Conservation (phyloP, 192 early-diverging fungal species). For the Endogone sp. region DNA sequence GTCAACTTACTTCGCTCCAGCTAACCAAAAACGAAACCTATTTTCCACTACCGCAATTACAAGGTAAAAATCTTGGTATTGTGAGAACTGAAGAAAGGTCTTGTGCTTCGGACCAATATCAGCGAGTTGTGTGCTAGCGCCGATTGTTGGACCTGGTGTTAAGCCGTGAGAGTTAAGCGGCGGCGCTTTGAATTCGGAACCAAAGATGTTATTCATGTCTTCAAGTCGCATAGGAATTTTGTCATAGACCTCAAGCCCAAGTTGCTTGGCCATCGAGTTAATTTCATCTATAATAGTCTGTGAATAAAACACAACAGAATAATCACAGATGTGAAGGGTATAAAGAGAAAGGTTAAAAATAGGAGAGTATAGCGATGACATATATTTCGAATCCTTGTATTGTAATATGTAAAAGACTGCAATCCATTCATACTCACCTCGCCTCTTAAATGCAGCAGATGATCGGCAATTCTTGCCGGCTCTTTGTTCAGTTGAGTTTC, state of each 20-base stretch:
- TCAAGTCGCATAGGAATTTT: constrained; percentile 25
- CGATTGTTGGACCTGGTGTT: too few relatives aligned
- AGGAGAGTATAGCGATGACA: too few relatives aligned
- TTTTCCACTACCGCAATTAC: constrained; percentile 26
- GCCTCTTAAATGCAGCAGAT: constrained; percentile 25
- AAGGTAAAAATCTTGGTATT: constrained; percentile 35
- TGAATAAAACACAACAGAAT: constrained; percentile 4
- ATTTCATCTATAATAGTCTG: constrained; percentile 30
- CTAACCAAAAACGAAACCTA: constrained; percentile 23
- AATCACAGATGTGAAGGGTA: too few relatives aligned
- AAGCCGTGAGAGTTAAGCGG: too few relatives aligned
- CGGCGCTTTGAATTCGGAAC: too few relatives aligned
- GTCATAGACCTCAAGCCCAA: constrained; percentile 22
- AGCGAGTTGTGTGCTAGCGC: constrained; percentile 2
- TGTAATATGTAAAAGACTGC: too few relatives aligned
- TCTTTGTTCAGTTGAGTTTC: constrained; percentile 28
- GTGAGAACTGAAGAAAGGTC: constrained; percentile 30
- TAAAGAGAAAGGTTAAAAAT: too few relatives aligned
- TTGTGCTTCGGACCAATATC: constrained; percentile 20
- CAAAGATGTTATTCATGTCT: constrained; percentile 17
- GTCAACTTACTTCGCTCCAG: constrained; percentile 18
- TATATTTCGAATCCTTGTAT: too few relatives aligned
- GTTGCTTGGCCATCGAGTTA: constrained; percentile 31
- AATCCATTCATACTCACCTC: too few relatives aligned
- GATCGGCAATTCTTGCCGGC: constrained; percentile 21